A percentile compares a stretch with the other conserved stretches of the same genome.
Conservation (phyloP, 176 grass and related monocot species). For the Saccharum officinarum region DNA sequence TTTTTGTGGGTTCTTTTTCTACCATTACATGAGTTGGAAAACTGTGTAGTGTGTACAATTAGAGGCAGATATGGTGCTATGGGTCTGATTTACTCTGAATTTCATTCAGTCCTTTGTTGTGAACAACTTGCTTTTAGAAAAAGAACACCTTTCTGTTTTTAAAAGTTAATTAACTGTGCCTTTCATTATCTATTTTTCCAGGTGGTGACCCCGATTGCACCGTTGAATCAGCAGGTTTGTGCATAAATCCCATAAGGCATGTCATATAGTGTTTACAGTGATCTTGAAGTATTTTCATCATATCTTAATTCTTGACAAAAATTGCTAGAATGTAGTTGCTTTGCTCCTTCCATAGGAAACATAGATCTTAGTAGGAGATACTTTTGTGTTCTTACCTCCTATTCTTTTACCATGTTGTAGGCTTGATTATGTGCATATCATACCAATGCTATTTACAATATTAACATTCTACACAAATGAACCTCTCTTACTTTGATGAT, state of each 20-base stretch:
- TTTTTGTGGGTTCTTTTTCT: neutral
- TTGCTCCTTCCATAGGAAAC: neutral
- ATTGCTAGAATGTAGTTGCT: neutral
- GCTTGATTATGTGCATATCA: neutral
- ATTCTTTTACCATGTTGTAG: neutral
- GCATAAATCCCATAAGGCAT: neutral
- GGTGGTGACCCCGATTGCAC: slow-evolving; percentile 99
- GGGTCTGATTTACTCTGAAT: neutral
- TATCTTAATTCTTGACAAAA: neutral
- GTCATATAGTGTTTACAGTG: neutral
- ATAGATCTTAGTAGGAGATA: neutral
- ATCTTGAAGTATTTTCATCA: neutral
- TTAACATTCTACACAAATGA: neutral
- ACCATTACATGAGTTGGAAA: neutral
- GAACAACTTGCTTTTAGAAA: neutral
- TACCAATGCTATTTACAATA: neutral
- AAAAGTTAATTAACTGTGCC: slow-evolving; percentile 3
- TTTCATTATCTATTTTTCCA: slow-evolving; percentile 47
- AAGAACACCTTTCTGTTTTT: neutral
- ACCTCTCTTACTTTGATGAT: neutral
- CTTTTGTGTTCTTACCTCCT: neutral
- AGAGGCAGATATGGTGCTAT: neutral
- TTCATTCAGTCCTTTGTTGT: neutral
- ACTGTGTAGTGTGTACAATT: neutral
- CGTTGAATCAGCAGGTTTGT: slow-evolving; percentile 97